Evolutionary conservation across 257 asterid species (phyloP), one percentile per base, ranked within the genome.

Genomic region (Gentiana straminea): DNA sequence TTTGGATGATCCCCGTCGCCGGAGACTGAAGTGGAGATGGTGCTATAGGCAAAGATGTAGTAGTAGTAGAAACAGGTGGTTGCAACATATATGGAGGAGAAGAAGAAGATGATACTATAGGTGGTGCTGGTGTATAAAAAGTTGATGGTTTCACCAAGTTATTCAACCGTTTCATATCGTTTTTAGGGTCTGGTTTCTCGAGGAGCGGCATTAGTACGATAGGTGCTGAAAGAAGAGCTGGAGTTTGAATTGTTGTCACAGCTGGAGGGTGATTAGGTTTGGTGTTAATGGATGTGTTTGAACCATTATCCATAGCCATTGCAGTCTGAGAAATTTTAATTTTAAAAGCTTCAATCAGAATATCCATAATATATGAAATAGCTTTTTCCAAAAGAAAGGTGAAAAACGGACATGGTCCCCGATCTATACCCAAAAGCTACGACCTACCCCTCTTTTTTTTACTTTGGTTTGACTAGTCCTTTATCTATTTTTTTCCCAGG

Each of bases 141-240:
- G 85, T 61, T 0, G 99, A 86, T 3, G 99, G 99, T 71, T 80
- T 92, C 66, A 92, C 94, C 67, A 88, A 80, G 77, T 82, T 83
- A 55, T 89, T 69, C 33, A 89, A 52, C 52, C 70, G 72, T 62
- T 77, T 82, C 36, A 70, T 48, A 10, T 73, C 68, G 62, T 61
- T 67, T 33, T 63, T 67, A 57, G 75, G 64, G 57, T 81, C 89
- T 11, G 83, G 35, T 51, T 55, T 71, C 33, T 86, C 92, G 60
- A 75, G 78, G 63, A 77, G 70, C 52, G 93, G 78, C 78, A 83
- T 77, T 55, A 77, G 51, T 63, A 84, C 77, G 50, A 75, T 69
- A 55, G 94, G 61, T 49, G 80, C 65, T 56, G 84, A 52, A 62
- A 77, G 58, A 62, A 77, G 73, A 35, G 89, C 67, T 65, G 73